Conservation (phyloP, 1,284 basidiomycete genomes). For the Ceratobasidium sp. region DNA sequence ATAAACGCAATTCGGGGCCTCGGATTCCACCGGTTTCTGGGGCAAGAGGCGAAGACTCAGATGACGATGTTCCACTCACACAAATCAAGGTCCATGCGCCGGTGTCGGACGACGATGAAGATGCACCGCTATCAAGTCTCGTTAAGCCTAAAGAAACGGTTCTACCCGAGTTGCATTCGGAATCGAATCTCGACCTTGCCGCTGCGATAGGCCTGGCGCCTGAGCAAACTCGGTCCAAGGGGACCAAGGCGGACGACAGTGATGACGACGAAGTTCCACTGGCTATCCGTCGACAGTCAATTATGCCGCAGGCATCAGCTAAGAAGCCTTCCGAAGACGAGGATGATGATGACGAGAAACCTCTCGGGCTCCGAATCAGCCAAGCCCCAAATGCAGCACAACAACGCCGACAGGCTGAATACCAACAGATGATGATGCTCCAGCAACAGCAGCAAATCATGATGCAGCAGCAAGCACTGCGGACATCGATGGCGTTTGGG, state of each 20-base stretch:
- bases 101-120: constrained; percentile 49
- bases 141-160: constrained; percentile 59
- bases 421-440: constrained; percentile 72
- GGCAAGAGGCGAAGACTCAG: constrained; percentile 42
- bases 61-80: constrained; percentile 58
- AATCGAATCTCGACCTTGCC: constrained; percentile 46
- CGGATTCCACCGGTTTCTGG: constrained; percentile 31
- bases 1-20: constrained; percentile 33
- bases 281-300: constrained; percentile 25
- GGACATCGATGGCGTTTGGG: constrained; percentile 74
- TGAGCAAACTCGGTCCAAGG: not conserved
- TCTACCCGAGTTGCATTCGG: constrained; percentile 57
- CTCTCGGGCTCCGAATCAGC: constrained; percentile 59
- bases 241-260: constrained; percentile 27
- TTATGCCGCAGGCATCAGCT: constrained; percentile 23
- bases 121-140: constrained; percentile 69
- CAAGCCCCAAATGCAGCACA: constrained; percentile 19
- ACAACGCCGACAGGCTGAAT: constrained; percentile 43
- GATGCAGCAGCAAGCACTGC: constrained; percentile 77
- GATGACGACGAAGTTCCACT: constrained; percentile 44
- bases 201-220: constrained; percentile 15
- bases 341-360: constrained; percentile 62
- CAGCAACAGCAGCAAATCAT: constrained; percentile 77
- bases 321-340: constrained; percentile 34
- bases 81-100: constrained; percentile 24